These are phyloP conservation scores for Diaporthe destruens DNA, from an alignment of 2,329 filamentous ascomycete species.

Conservation along the genomic window DNA sequence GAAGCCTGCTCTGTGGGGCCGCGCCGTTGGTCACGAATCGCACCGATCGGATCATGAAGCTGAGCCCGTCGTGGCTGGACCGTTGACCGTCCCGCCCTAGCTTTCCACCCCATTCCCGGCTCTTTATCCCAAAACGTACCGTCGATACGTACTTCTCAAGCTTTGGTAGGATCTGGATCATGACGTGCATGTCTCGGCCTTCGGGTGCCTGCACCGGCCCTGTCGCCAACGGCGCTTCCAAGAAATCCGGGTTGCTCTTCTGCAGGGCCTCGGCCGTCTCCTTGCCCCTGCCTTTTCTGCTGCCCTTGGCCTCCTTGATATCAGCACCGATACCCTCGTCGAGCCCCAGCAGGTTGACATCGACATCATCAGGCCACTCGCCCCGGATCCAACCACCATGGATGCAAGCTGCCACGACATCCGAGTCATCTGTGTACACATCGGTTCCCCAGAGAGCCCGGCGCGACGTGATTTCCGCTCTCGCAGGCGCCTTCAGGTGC, in stretches of 20 bases:
- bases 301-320: slow-evolving; percentile 49
- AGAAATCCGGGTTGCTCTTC: slow-evolving; percentile 49
- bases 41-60: slow-evolving; percentile 85
- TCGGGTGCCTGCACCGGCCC: slow-evolving; percentile 74
- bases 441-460: slow-evolving; percentile 92
- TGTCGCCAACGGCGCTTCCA: slow-evolving; percentile 66
- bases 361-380: slow-evolving; percentile 85
- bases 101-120: slow-evolving; percentile 79
- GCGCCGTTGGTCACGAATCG: slow-evolving; percentile 88
- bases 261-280: slow-evolving; percentile 39
- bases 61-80: slow-evolving; percentile 82
- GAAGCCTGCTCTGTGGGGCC: slow-evolving; percentile 66
- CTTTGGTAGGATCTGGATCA: slow-evolving; percentile 83
- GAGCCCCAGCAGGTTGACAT: slow-evolving; percentile 74
- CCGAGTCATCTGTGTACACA: slow-evolving; percentile 95
- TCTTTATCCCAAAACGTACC: slow-evolving; percentile 84
- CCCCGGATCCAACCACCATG: slow-evolving; percentile 94
- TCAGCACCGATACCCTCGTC: slow-evolving; percentile 52
- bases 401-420: slow-evolving; percentile 91
- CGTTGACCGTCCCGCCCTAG: slow-evolving; percentile 56
- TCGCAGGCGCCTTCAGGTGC: slow-evolving; percentile 76
- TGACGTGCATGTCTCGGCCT: slow-evolving; percentile 87
- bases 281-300: slow-evolving; percentile 45
- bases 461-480: slow-evolving; percentile 86
- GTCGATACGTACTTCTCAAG: slow-evolving; percentile 82